Base-by-base conservation (phyloP, 192 early-diverging fungal species). In the Kickxella alabastrina region DNA sequence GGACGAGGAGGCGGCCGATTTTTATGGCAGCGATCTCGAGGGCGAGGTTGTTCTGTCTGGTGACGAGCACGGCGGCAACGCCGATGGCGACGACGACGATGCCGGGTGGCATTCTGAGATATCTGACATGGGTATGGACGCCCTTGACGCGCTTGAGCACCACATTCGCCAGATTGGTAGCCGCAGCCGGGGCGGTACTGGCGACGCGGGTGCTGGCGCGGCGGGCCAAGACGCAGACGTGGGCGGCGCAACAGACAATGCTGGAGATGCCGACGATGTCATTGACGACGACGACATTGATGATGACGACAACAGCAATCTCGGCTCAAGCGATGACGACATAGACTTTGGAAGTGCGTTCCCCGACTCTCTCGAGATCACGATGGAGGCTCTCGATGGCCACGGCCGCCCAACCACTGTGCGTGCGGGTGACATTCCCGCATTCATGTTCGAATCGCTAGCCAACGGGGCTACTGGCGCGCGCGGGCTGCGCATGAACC, bases 1-100 rank as follows among this genome's bases (percentile, higher is more conserved):
- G 29, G 79, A 83, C 29, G 80, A 78, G 26, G 82, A 78, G 9
- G 81, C 65, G 3, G 77, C 73, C 6, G 79, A 80, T 7, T 77
- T 77, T 0, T 83, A 80, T 12, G 82, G 80, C 18, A 79, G 79
- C 40, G 85, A 81, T 24, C 55, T 74, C 2, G 80, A 82, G 6
- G 79, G 80, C 43, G 67, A 65, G n/a, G 65, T 58, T 8, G 77
- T 76, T 19, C 75, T 72, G 28, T 82, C 79, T 21, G 74, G 71
- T 9, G 83, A 76, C 43, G 62, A 67, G 3, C 68, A 66, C 10
- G 76, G 68, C 44, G 75, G 79, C 25, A 71, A 77, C 9, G 68
- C 52, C 24, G 68, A 62, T 31, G 35, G 23, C 8, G 52, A 35
- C 23, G 42, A 2, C n/a, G n/a, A 54, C 2, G 71, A 67, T 10